Percentiles rank a stretch among this genome's conserved stretches.
phyloP scores from a whole-genome alignment of 345 rosid genomes.

The Gossypium bickii region DNA sequence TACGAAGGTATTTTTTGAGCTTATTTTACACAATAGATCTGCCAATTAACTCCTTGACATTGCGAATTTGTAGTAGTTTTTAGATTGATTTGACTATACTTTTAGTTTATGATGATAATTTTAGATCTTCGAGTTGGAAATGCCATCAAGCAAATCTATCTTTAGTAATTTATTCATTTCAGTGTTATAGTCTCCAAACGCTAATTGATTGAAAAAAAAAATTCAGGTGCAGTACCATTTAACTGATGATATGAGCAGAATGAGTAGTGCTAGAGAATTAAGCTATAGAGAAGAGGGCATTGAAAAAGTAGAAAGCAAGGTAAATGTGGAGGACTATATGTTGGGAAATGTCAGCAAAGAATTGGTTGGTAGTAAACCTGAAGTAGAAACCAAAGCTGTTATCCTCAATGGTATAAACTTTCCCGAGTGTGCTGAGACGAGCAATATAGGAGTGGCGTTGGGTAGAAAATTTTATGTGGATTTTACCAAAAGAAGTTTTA shows the following conservation, averaged over 20 bases:
- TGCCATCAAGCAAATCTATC: neutral
- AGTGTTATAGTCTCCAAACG: neutral
- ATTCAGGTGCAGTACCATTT: slow-evolving; percentile 32
- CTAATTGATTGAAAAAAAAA: slow-evolving; percentile 9
- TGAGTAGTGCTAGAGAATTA: slow-evolving; percentile 19
- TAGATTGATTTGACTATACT: slow-evolving; percentile 12
- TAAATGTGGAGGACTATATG: slow-evolving; percentile 1
- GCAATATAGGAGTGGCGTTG: slow-evolving; percentile 3
- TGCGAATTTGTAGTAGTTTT: neutral
- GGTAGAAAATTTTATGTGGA: slow-evolving; percentile 16
- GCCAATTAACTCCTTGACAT: neutral
- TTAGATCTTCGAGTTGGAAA: neutral
- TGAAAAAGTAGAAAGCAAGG: slow-evolving; percentile 17
- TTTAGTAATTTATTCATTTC: neutral
- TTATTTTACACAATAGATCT: neutral
- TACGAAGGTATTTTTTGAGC: slow-evolving; percentile 26
- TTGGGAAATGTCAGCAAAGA: slow-evolving; percentile 12
- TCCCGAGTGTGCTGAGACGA: slow-evolving; percentile 26
- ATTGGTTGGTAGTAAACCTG: slow-evolving; percentile 23
- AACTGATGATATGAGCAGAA: slow-evolving; percentile 21
- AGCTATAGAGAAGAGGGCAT: slow-evolving; percentile 4
- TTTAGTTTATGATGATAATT: neutral
- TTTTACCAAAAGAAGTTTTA: slow-evolving; percentile 3
- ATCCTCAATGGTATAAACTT: slow-evolving; percentile 3
- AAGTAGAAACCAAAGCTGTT: slow-evolving; percentile 19